A percentile compares a stretch with the other conserved stretches of the same genome.
phyloP scores from a whole-genome alignment of 2,329 filamentous ascomycete species.

The Cladophialophora yegresii region DNA sequence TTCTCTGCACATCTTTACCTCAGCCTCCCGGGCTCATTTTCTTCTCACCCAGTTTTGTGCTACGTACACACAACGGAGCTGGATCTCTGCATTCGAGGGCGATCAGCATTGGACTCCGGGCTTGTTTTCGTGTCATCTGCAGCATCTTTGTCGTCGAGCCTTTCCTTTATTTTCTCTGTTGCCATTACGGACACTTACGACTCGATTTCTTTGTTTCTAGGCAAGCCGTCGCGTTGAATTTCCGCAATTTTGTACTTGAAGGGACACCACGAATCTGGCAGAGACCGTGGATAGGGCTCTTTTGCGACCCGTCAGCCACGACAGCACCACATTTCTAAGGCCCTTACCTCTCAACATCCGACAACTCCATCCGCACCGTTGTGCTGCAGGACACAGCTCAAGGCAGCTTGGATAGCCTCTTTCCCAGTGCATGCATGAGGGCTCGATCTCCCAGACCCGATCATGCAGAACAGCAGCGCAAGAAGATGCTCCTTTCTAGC shows the following conservation, averaged over 20 bases:
- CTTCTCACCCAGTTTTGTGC: conserved; percentile 2
- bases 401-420: neutral
- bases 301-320: neutral
- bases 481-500: conserved; percentile 42
- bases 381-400: neutral
- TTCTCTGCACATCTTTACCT: conserved; percentile 6
- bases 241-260: neutral
- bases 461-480: conserved; percentile 25
- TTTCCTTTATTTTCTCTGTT: neutral
- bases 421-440: conserved; percentile 24
- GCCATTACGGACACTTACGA: neutral
- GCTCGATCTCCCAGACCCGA: conserved; percentile 14
- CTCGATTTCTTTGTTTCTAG: neutral
- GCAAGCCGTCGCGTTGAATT: neutral
- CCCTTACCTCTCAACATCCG: neutral
- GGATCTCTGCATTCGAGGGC: neutral
- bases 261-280: neutral
- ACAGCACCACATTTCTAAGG: neutral
- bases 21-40: neutral
- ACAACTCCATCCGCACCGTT: neutral
- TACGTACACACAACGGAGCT: neutral
- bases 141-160: neutral
- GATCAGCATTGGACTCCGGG: conserved; percentile 1
- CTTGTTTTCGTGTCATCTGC: neutral
- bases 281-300: neutral